These are phyloP conservation scores for Nemania sp. DNA, from an alignment of 2,329 filamentous ascomycete species.

Conservation along the genomic window DNA sequence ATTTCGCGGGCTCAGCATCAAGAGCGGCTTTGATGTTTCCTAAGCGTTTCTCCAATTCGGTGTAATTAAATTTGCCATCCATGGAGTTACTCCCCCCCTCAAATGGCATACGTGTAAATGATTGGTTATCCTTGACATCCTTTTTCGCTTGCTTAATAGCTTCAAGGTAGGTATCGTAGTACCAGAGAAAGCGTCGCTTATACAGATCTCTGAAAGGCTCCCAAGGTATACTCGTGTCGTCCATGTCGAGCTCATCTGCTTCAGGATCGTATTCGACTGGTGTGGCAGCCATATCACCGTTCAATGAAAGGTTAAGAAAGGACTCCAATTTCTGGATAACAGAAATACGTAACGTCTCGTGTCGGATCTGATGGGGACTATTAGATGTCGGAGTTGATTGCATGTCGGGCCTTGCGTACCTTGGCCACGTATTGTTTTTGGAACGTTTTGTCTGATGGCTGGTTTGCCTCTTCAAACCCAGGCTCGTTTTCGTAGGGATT, in stretches of 20 bases:
- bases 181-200: constrained; percentile 94
- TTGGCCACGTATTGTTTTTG: constrained; percentile 79
- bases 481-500: constrained; percentile 98
- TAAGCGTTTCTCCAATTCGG: constrained; percentile 70
- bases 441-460: constrained; percentile 68
- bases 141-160: constrained; percentile 67
- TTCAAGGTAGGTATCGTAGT: constrained; percentile 82
- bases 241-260: constrained; percentile 43
- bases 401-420: constrained; percentile 48
- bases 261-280: constrained; percentile 37
- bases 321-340: constrained; percentile 85
- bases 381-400: constrained; percentile 1
- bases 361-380: constrained; percentile 69
- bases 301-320: constrained; percentile 67
- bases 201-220: constrained; percentile 88
- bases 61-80: constrained; percentile 84
- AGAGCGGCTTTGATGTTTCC: constrained; percentile 69
- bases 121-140: constrained; percentile 64
- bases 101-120: constrained; percentile 85
- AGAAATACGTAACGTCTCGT: constrained; percentile 85
- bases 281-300: constrained; percentile 47
- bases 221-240: constrained; percentile 63
- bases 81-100: constrained; percentile 77
- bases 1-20: constrained; percentile 70
- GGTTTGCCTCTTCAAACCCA: constrained; percentile 79